Evolutionary conservation across 2,329 filamentous ascomycete species (phyloP), one percentile per base, ranked within the genome.

Genomic region (Cordyceps militaris): DNA sequence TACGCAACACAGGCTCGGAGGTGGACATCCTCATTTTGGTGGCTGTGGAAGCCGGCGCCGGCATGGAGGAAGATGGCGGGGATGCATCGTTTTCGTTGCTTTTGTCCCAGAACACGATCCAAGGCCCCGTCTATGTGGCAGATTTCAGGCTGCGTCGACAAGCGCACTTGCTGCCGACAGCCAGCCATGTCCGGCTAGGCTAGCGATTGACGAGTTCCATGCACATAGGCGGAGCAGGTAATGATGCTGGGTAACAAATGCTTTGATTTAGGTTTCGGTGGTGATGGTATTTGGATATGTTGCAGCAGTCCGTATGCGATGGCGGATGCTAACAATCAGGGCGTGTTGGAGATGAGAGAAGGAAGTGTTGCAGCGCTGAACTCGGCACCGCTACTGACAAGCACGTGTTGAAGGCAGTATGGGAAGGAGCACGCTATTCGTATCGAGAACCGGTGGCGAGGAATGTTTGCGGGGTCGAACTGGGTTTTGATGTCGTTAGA

Each of bases 41-140:
- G 77, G 68, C 91, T 97, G 71, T 99, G 94, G 66, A 90, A 99
- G 4, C 94, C 94, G 16, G 94, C 94, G 34, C 94, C 94, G 38
- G 93, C 94, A 72, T 99, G 94, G 46, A 99, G 87, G 71, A 96
- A 97, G 54, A 99, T 93, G 59, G 91, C 91, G 58, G 84, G 84
- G 10, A 84, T 61, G 44, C 63, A 66, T 53, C 71, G 73, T 36
- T 66, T 61, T 56, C 63, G 70, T 16, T 72, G 71, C 6, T 63
- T 66, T 23, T 70, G 65, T 44, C 70, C 74, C 48, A 71, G 63
- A 58, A 71, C 67, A 34, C 70, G 73, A 60, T 78, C 75, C 19
- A 73, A 62, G 32, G 73, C 66, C 43, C 77, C 76, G 62, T 79
- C 74, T 26, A 69, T 65, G 53, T 71, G 69, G 58, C 75, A 71